Base-by-base conservation (phyloP, 1,139 yeast genomes). In the Kurtzmaniella quercitrusa region DNA sequence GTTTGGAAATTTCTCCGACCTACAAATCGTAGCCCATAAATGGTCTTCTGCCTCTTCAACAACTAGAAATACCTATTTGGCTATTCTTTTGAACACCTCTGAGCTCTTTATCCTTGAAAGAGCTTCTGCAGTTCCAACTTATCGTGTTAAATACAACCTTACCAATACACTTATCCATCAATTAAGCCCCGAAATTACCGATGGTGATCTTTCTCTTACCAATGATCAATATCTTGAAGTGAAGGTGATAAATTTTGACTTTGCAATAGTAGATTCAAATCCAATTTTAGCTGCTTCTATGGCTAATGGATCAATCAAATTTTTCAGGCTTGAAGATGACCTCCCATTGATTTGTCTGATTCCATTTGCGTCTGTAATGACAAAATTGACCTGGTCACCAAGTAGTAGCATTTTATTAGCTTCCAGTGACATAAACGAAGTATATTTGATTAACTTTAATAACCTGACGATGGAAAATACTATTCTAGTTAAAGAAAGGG, bases 71-170 rank as follows among this genome's bases (percentile, higher is more conserved):
- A 60, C 66, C 43, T 54, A 52, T 38, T 54, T 72, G 39, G 73
- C 67, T 0, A 65, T 68, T 1, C 51, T 72, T 19, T 62, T 65
- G 41, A 72, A 68, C 44, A 62, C 76, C 1, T 73, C 72, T 0
- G 78, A 73, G 46, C 51, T 71, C 11, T 46, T 71, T 37, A 50
- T 70, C 3, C 50, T 71, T 17, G 58, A 59, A 34, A 53, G 75
- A 42, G 54, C 58, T 5, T 54, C 57, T 17, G 47, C 51, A 10
- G 58, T 53, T 23, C 46, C 53, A 2, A 57, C 57, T 36, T 69
- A 64, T 46, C 39, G 42, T 16, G 60, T 66, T 2, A 56, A 54
- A 38, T 50, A 57, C 34, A 61, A 63, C 33, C 49, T 68, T 27
- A 66, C 70, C 45, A 60, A 65, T 6, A 46, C 54, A 7, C 50